phyloP scores from a whole-genome alignment of 495 filamentous ascomycete genomes.

The Glutinoglossum americanum region DNA sequence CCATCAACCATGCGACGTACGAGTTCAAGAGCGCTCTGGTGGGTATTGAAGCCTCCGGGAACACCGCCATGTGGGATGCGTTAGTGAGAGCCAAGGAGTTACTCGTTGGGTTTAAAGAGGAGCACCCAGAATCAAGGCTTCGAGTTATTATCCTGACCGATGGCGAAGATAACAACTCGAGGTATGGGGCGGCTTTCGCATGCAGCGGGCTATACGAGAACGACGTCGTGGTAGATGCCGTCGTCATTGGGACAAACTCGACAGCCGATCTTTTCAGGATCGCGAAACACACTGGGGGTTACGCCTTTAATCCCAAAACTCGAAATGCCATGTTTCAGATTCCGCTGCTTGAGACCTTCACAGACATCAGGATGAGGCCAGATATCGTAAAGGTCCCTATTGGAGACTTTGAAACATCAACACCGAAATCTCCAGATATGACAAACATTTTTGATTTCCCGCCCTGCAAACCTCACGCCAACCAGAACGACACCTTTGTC shows the following conservation, averaged over 20 bases:
- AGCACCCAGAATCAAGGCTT: slow-evolving; percentile 5
- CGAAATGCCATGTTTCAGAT: slow-evolving; percentile 8
- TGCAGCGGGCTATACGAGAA: background rate
- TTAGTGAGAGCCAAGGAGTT: background rate
- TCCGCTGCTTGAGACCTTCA: slow-evolving; percentile 7
- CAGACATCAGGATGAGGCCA: slow-evolving; percentile 8
- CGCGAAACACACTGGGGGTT: slow-evolving; percentile 7
- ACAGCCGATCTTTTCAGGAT: slow-evolving; percentile 7
- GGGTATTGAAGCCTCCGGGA: background rate
- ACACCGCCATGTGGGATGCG: background rate
- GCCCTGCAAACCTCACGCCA: slow-evolving; percentile 4
- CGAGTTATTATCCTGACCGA: slow-evolving; percentile 10
- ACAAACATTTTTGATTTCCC: background rate
- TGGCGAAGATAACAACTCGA: slow-evolving; percentile 8
- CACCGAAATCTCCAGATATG: background rate
- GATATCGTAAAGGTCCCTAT: slow-evolving; percentile 3
- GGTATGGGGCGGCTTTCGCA: background rate
- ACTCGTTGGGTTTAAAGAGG: background rate
- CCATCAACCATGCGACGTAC: background rate
- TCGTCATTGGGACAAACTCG: slow-evolving; percentile 3
- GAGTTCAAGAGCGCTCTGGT: background rate
- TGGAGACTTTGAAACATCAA: background rate
- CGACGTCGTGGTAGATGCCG: background rate
- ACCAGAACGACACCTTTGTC: slow-evolving; percentile 7
- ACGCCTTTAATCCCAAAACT: slow-evolving; percentile 6